These are phyloP conservation scores for Penicillium robsamsonii DNA, from an alignment of 495 filamentous ascomycete species.

Conservation along the genomic window DNA sequence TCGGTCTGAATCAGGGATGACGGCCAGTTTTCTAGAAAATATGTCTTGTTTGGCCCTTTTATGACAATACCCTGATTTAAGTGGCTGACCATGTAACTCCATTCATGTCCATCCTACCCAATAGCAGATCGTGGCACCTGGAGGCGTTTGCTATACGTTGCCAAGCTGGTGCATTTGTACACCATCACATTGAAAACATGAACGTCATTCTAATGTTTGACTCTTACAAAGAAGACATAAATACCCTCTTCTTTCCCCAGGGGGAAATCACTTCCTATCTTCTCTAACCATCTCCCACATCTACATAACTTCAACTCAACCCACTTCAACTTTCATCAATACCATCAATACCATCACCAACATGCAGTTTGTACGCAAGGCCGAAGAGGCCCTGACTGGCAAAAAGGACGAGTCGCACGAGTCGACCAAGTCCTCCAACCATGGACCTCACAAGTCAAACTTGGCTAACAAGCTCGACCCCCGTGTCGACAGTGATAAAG, in stretches of 20 bases:
- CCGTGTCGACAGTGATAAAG: slow-evolving; percentile 44
- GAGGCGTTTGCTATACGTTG: background rate
- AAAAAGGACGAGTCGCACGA: slow-evolving; percentile 7
- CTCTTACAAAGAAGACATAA: background rate
- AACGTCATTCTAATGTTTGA: slow-evolving; percentile 2
- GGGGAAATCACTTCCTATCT: background rate
- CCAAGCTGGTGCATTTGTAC: background rate
- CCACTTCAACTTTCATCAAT: background rate
- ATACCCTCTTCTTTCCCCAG: background rate
- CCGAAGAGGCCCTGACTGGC: slow-evolving; percentile 15
- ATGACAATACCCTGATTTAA: slow-evolving; percentile 4
- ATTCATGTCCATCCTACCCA: background rate
- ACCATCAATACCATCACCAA: background rate
- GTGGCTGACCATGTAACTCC: background rate
- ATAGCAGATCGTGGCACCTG: background rate
- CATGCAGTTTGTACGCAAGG: slow-evolving; percentile 15
- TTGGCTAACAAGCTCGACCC: slow-evolving; percentile 48
- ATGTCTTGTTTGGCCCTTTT: background rate
- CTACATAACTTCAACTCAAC: background rate
- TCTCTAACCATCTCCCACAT: background rate
- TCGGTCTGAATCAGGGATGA: background rate
- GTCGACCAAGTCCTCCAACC: slow-evolving; percentile 17
- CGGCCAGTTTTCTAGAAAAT: background rate
- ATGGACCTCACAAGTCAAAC: slow-evolving; percentile 39
- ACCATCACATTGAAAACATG: background rate